Conservation (phyloP, 805 yeast species). For the Cyberlindnera xishuangbannaensis region DNA sequence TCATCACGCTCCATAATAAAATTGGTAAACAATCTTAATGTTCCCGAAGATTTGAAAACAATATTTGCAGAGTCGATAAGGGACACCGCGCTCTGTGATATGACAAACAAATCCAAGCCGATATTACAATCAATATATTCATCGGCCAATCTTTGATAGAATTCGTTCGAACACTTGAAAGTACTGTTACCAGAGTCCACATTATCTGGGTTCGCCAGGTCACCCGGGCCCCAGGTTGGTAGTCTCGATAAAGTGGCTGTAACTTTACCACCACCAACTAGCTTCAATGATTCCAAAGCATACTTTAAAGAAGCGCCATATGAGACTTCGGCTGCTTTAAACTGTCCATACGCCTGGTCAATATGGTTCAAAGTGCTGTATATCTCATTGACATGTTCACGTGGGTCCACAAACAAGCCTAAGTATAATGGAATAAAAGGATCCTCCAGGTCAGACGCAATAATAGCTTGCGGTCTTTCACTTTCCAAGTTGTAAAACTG, state of each 20-base stretch:
- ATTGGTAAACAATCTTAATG: constrained; percentile 54
- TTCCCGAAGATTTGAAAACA: constrained; percentile 67
- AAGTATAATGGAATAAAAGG: constrained; percentile 75
- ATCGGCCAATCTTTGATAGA: constrained; percentile 53
- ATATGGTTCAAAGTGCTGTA: constrained; percentile 61
- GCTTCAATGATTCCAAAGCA: constrained; percentile 55
- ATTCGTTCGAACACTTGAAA: constrained; percentile 54
- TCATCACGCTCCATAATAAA: constrained; percentile 71
- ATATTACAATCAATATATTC: constrained; percentile 52
- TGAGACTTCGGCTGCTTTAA: constrained; percentile 51
- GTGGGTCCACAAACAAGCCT: constrained; percentile 79
- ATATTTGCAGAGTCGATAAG: constrained; percentile 67
- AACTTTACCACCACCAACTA: constrained; percentile 80
- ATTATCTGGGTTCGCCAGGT: constrained; percentile 34
- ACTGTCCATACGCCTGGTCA: constrained; percentile 38
- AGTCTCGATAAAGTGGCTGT: constrained; percentile 58
- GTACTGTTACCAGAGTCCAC: constrained; percentile 39
- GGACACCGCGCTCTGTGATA: constrained; percentile 61
- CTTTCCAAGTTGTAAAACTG: constrained; percentile 69
- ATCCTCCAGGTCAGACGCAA: constrained; percentile 66
- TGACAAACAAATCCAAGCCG: constrained; percentile 73
- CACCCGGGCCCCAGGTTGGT: constrained; percentile 82
- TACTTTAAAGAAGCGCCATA: constrained; percentile 75
- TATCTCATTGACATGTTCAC: constrained; percentile 55
- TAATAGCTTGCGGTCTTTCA: constrained; percentile 46